These are phyloP conservation scores for Colletotrichum filicis DNA, from an alignment of 2,329 filamentous ascomycete species.

Conservation along the genomic window DNA sequence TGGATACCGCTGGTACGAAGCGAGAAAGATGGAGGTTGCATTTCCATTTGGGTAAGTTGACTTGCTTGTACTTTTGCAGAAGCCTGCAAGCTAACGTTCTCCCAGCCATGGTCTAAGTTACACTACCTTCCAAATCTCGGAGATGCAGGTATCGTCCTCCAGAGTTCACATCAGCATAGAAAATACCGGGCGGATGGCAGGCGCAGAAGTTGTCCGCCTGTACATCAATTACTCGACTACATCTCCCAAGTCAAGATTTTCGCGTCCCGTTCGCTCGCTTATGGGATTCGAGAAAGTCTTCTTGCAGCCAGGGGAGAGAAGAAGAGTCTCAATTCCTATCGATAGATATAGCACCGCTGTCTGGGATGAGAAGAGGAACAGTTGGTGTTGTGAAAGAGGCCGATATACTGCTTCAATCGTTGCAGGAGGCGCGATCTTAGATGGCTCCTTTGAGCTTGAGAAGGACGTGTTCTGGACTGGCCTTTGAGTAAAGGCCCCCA, in stretches of 20 bases:
- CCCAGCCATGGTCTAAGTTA: constrained; percentile 74
- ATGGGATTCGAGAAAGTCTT: constrained; percentile 68
- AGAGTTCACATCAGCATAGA: constrained; percentile 59
- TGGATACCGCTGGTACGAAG: constrained; percentile 79
- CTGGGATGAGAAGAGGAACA: constrained; percentile 74
- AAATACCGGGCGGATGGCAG: constrained; percentile 62
- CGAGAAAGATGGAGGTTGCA: constrained; percentile 63
- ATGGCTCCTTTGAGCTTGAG: constrained; percentile 63
- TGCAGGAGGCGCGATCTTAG: constrained; percentile 58
- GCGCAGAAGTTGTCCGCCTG: constrained; percentile 60
- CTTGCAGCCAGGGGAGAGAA: constrained; percentile 68
- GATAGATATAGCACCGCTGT: constrained; percentile 74
- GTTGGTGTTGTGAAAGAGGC: constrained; percentile 76
- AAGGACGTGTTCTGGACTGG: constrained; percentile 77
- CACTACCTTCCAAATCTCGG: constrained; percentile 67
- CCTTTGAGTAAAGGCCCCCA: constrained; percentile 48
- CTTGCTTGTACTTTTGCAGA: too few species aligned
- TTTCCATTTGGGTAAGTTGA: constrained; percentile 68
- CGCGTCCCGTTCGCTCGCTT: constrained; percentile 62
- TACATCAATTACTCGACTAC: constrained; percentile 52
- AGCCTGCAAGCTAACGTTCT: neutral
- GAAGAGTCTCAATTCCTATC: constrained; percentile 64
- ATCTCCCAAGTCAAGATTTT: constrained; percentile 57
- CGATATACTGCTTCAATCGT: constrained; percentile 70
- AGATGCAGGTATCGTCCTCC: constrained; percentile 51